A percentile compares a stretch with the other conserved stretches of the same genome.
Evolutionary conservation across 441 rosid genomes (phyloP).

Genomic region (Mallotus repandus): DNA sequence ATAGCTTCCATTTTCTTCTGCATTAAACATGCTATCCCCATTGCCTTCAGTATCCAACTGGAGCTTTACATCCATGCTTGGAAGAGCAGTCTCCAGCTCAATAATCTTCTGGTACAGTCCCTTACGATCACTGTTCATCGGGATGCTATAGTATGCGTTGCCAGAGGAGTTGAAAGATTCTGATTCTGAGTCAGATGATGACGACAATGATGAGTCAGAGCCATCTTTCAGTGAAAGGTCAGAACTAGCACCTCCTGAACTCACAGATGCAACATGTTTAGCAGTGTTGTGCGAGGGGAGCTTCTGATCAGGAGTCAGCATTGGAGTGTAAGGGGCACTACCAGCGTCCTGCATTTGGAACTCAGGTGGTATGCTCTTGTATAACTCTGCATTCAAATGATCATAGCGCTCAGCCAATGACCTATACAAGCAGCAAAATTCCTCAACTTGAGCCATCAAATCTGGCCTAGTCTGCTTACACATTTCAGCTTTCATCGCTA

Average conservation of each 20-base stretch:
- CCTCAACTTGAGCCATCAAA: constrained; percentile 36
- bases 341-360: constrained; percentile 33
- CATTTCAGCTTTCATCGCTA: constrained; percentile 30
- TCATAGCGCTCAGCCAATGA: constrained; percentile 42
- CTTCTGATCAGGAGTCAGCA: constrained; percentile 43
- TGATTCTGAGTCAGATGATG: constrained; percentile 66
- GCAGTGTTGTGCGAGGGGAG: constrained; percentile 26
- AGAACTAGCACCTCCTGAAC: constrained; percentile 46
- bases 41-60: too few species aligned
- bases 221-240: constrained; percentile 50
- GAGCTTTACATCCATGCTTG: constrained; percentile 20
- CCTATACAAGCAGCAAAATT: constrained; percentile 35
- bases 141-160: constrained; percentile 38
- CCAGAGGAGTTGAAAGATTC: constrained; percentile 58
- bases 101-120: constrained; percentile 26
- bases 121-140: constrained; percentile 30
- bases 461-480: constrained; percentile 33
- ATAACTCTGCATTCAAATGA: constrained; percentile 34
- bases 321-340: constrained; percentile 31
- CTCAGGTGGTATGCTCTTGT: constrained; percentile 26
- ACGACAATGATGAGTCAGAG: constrained; percentile 41
- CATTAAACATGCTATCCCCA: too few species aligned
- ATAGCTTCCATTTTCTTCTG: too few species aligned
- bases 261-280: constrained; percentile 33
- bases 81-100: constrained; percentile 21